Evolutionary conservation across 2,329 filamentous ascomycete species (phyloP).

Genomic region (Endocalyx cinctus): DNA sequence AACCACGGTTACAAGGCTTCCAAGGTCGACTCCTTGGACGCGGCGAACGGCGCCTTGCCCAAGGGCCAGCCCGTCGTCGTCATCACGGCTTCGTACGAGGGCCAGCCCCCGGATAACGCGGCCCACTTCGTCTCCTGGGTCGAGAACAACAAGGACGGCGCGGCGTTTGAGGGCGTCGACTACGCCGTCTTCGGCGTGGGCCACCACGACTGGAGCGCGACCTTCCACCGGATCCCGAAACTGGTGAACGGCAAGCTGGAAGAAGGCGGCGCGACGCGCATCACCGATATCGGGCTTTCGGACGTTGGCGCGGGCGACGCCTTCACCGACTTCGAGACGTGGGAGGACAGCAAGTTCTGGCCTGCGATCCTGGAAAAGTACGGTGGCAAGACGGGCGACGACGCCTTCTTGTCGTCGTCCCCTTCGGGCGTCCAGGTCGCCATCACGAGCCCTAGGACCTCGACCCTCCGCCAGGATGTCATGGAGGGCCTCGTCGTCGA

Average conservation of each 20-base stretch:
- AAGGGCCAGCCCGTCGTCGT: conserved; percentile 59
- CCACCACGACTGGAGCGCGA: conserved; percentile 40
- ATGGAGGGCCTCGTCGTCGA: conserved; percentile 55
- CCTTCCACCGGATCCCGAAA: conserved; percentile 55
- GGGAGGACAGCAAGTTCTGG: conserved; percentile 52
- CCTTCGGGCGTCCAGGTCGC: conserved; percentile 38
- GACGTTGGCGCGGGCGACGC: conserved; percentile 52
- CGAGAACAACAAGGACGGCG: conserved; percentile 40
- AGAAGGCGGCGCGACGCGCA: conserved; percentile 41
- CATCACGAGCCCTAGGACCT: conserved; percentile 49
- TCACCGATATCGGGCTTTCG: conserved; percentile 43
- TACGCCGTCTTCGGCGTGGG: conserved; percentile 72
- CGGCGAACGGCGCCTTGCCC: conserved; percentile 55
- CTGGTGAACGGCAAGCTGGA: conserved; percentile 43
- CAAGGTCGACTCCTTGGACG: conserved; percentile 54
- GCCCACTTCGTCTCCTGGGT: conserved; percentile 65
- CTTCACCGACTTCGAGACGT: conserved; percentile 54
- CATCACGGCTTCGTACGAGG: conserved; percentile 69
- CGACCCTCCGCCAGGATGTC: conserved; percentile 59
- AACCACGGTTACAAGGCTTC: conserved; percentile 54
- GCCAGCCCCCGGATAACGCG: conserved; percentile 69
- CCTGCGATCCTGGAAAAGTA: conserved; percentile 37
- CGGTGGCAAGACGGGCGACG: conserved; percentile 16
- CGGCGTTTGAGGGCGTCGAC: conserved; percentile 49
- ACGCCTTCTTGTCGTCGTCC: conserved; percentile 11